These are phyloP conservation scores for Penicillium salamii DNA, from an alignment of 495 filamentous ascomycete species.

Conservation along the genomic window DNA sequence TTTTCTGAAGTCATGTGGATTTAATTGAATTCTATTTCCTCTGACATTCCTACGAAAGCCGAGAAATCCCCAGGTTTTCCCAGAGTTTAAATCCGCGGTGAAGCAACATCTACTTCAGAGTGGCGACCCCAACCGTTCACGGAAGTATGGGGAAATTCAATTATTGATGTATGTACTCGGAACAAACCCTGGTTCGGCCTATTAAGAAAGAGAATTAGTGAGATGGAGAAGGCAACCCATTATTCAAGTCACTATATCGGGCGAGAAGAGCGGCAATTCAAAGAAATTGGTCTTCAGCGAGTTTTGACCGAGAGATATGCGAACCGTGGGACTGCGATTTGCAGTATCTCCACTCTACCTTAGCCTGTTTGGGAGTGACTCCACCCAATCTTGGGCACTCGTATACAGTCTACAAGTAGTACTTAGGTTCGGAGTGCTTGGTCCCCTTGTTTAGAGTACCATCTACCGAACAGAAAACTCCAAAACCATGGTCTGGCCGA, in stretches of 20 bases:
- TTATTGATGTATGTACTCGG: too few relatives aligned
- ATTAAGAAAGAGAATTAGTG: too few relatives aligned
- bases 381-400: background rate
- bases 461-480: too few relatives aligned
- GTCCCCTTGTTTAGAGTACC: background rate
- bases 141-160: background rate
- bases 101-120: conserved; percentile 1
- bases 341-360: background rate
- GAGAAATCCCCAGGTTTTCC: background rate
- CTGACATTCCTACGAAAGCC: background rate
- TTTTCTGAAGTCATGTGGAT: conserved; percentile 2
- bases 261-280: background rate
- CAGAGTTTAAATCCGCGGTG: background rate
- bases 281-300: conserved; percentile 10
- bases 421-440: too few relatives aligned
- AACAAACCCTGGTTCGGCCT: too few relatives aligned
- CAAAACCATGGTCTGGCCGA: background rate
- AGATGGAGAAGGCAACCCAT: too few relatives aligned
- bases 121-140: conserved; percentile 9
- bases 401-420: too few relatives aligned
- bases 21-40: background rate
- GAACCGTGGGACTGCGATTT: conserved; percentile 9
- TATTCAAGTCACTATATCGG: too few relatives aligned
- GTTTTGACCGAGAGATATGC: conserved; percentile 31
- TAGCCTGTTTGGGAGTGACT: too few relatives aligned